A percentile compares a stretch with the other conserved stretches of the same genome.
Conservation (phyloP, 305 asterid species). For the Coffea humblotiana region DNA sequence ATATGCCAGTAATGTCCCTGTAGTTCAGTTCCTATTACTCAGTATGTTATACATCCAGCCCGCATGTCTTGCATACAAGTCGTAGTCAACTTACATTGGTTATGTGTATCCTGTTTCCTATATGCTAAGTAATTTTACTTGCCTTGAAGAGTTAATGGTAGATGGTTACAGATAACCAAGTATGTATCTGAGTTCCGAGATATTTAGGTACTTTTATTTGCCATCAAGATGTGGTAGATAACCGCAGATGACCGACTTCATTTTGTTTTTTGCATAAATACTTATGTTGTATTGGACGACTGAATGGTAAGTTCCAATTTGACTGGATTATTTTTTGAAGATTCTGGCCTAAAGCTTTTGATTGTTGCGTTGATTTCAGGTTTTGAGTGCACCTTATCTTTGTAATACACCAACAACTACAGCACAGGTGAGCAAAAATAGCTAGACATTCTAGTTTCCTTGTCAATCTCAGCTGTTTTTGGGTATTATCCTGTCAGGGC, state of each 20-base stretch:
- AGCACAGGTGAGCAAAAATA: conserved; percentile 43
- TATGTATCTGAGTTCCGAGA: not conserved
- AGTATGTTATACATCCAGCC: not conserved
- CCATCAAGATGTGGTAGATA: not conserved
- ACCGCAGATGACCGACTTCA: not conserved
- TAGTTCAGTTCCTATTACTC: not conserved
- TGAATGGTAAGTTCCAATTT: not conserved
- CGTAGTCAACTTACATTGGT: too few relatives aligned
- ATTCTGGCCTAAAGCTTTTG: not conserved
- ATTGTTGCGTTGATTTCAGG: conserved; percentile 41
- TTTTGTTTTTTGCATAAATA: not conserved
- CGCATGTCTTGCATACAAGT: too few relatives aligned
- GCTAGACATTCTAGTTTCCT: not conserved
- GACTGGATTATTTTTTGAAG: not conserved
- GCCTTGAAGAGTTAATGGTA: too few relatives aligned
- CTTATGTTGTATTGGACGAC: not conserved
- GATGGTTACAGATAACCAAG: too few relatives aligned
- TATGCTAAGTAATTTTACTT: too few relatives aligned
- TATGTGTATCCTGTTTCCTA: too few relatives aligned
- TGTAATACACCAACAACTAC: conserved; percentile 31
- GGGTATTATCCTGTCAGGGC: not conserved
- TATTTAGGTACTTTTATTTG: not conserved
- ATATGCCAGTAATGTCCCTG: not conserved
- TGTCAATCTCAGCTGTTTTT: not conserved
- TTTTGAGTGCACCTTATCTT: conserved; percentile 79